These are phyloP conservation scores for Tricholoma saponaceum DNA, from an alignment of 768 basidiomycete species.

Conservation along the genomic window DNA sequence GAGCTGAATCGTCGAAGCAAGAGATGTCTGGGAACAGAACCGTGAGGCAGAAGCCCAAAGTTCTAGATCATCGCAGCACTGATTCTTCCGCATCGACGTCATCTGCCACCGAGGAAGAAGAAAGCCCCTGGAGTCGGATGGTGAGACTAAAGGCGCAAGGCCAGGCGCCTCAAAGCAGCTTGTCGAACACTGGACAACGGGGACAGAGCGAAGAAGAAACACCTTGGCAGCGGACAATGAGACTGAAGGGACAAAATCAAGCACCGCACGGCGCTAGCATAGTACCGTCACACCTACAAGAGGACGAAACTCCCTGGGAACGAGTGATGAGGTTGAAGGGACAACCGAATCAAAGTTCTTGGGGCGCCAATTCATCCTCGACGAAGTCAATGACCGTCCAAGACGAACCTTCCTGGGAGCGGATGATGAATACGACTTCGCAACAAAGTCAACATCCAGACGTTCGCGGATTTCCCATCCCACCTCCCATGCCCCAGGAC, in stretches of 20 bases:
- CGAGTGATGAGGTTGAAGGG: background rate
- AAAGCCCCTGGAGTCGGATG: slow-evolving; percentile 5
- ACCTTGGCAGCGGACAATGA: slow-evolving; percentile 4
- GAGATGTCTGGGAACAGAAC: background rate
- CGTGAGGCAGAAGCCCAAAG: background rate
- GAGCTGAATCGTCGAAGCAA: background rate
- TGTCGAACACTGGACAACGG: background rate
- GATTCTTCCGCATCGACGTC: background rate
- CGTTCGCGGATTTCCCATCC: background rate
- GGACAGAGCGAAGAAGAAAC: background rate
- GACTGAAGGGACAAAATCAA: slow-evolving; percentile 5
- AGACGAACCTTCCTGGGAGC: background rate
- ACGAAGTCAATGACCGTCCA: background rate
- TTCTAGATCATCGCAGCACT: background rate
- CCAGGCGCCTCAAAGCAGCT: background rate
- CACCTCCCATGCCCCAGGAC: background rate
- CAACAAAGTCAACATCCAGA: background rate
- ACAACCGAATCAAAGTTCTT: background rate
- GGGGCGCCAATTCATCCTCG: background rate
- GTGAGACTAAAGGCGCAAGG: slow-evolving; percentile 4
- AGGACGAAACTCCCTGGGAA: background rate
- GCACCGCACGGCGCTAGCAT: background rate
- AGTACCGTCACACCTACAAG: background rate
- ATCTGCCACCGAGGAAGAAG: slow-evolving; percentile 1
- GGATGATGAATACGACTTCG: background rate